These are phyloP conservation scores for Tricholoma matsutake DNA, from an alignment of 768 basidiomycete genomes.

Conservation along the genomic window DNA sequence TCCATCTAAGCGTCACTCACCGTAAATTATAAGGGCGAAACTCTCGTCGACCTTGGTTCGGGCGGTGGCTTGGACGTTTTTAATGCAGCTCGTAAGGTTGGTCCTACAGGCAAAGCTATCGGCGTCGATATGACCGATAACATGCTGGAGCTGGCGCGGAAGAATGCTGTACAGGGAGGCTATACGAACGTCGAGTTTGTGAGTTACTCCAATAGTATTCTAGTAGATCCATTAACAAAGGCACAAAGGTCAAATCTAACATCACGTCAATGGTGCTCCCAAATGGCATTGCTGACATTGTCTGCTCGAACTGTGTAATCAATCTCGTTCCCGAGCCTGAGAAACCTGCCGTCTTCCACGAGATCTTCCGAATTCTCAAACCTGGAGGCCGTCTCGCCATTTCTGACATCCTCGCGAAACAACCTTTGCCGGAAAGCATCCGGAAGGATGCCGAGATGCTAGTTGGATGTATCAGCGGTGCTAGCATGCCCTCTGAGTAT, in stretches of 20 bases:
- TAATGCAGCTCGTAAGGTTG: conserved; percentile 48
- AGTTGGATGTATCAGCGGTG: conserved; percentile 46
- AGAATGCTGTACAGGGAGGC: not conserved
- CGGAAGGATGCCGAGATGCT: conserved; percentile 39
- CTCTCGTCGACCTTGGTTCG: conserved; percentile 53
- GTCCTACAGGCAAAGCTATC: conserved; percentile 46
- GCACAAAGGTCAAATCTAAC: not conserved
- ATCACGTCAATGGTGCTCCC: conserved; percentile 29
- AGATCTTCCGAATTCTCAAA: conserved; percentile 49
- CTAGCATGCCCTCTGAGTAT: conserved; percentile 39
- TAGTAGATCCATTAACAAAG: not conserved
- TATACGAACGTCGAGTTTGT: conserved; percentile 1
- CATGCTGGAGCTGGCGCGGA: not conserved
- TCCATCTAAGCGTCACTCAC: not conserved
- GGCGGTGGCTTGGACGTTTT: conserved; percentile 58
- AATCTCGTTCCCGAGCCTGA: conserved; percentile 43
- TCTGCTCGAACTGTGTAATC: conserved; percentile 58
- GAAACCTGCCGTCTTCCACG: conserved; percentile 42
- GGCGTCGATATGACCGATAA: conserved; percentile 35
- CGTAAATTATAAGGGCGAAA: conserved; percentile 45
- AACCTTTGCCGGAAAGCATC: conserved; percentile 40
- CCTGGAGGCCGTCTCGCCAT: conserved; percentile 53
- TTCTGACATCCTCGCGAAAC: conserved; percentile 48
- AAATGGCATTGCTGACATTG: conserved; percentile 47
- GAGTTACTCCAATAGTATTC: not conserved